These are phyloP conservation scores for Diaporthe sp. DNA, from an alignment of 2,329 filamentous ascomycete genomes.

Conservation along the genomic window DNA sequence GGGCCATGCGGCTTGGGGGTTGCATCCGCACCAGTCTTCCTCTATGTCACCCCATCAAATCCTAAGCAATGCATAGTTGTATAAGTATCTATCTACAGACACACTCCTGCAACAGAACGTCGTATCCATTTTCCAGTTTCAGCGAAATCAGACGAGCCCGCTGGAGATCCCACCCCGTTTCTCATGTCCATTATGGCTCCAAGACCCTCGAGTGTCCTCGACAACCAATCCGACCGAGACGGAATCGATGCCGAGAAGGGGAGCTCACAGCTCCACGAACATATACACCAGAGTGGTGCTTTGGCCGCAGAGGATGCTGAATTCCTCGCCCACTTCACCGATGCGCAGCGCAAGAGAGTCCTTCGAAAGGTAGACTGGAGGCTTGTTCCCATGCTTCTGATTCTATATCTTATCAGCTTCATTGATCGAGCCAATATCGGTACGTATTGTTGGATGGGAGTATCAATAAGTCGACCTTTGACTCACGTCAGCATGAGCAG, in stretches of 20 bases:
- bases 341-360: neutral
- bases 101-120: neutral
- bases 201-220: neutral
- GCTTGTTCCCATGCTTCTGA: neutral
- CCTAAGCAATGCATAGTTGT: neutral
- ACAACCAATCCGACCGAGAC: neutral
- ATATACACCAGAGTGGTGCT: neutral
- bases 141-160: neutral
- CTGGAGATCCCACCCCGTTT: neutral
- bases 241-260: neutral
- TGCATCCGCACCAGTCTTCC: neutral
- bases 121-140: too few species aligned
- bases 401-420: neutral
- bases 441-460: neutral
- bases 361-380: neutral
- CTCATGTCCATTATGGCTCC: neutral
- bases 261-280: neutral
- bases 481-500: slow-evolving; percentile 47
- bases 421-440: neutral
- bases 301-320: neutral
- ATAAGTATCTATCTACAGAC: neutral
- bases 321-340: neutral
- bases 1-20: neutral
- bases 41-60: neutral
- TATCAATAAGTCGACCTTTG: neutral